Percentiles rank a stretch among this genome's conserved stretches.
Evolutionary conservation across 495 filamentous ascomycete genomes (phyloP).

Genomic region (Pseudevernia furfuracea): DNA sequence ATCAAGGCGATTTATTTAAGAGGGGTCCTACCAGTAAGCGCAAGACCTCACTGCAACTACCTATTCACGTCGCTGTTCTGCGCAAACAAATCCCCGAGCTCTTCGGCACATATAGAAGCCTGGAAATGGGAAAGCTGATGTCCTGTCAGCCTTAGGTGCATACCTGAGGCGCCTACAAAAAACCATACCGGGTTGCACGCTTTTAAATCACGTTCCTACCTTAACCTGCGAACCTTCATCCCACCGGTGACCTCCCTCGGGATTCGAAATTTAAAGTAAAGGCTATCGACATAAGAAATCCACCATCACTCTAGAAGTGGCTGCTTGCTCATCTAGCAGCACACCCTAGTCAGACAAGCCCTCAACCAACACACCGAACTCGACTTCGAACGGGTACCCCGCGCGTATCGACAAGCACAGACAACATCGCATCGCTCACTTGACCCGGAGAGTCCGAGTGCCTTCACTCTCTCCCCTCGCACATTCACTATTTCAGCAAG

Average conservation of each 20-base stretch:
- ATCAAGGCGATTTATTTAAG: not conserved
- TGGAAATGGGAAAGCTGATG: slow-evolving; percentile 3
- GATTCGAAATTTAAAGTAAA: not conserved
- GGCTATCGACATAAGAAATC: slow-evolving; percentile 9
- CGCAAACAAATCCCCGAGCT: not conserved
- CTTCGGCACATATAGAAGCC: not conserved
- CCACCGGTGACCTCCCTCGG: slow-evolving; percentile 1
- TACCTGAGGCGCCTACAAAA: slow-evolving; percentile 3
- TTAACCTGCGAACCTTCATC: slow-evolving; percentile 11
- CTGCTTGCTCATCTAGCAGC: slow-evolving; percentile 10
- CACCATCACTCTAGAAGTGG: slow-evolving; percentile 5
- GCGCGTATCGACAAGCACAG: slow-evolving; percentile 7
- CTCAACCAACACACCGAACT: slow-evolving; percentile 4
- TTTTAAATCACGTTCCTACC: not conserved
- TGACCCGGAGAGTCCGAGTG: slow-evolving; percentile 2
- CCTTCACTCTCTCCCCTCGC: not conserved
- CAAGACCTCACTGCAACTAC: not conserved
- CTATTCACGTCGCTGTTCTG: not conserved
- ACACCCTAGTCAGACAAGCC: slow-evolving; percentile 10
- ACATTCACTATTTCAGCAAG: not conserved
- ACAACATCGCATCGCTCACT: slow-evolving; percentile 4
- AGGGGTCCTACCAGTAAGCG: not conserved
- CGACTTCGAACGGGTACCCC: slow-evolving; percentile 15
- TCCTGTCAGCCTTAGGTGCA: slow-evolving; percentile 10
- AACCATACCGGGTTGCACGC: not conserved